Evolutionary conservation across 1,139 yeast genomes (phyloP).

Genomic region (Ogataea hybrid): DNA sequence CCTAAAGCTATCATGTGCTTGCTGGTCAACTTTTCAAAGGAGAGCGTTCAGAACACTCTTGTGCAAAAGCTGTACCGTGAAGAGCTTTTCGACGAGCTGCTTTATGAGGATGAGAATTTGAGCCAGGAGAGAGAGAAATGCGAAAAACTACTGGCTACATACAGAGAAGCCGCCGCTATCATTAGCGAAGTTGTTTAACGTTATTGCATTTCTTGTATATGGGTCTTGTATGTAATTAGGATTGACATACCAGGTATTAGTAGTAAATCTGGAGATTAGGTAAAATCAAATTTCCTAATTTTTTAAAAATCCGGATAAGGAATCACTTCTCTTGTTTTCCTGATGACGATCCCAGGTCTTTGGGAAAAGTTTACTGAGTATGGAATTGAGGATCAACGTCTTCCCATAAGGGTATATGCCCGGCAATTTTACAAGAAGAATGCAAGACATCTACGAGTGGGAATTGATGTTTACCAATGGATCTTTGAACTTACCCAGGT

Average conservation of each 20-base stretch:
- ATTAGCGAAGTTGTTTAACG: constrained; percentile 78
- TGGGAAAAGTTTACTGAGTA: constrained; percentile 49
- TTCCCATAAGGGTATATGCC: constrained; percentile 45
- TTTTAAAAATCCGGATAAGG: not conserved
- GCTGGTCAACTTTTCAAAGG: constrained; percentile 84
- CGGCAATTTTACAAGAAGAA: constrained; percentile 38
- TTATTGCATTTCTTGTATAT: constrained; percentile 9
- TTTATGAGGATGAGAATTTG: constrained; percentile 84
- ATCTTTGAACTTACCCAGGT: constrained; percentile 45
- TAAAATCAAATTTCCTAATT: not conserved
- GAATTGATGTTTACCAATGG: constrained; percentile 74
- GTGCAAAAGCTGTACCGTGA: constrained; percentile 92
- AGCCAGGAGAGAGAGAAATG: constrained; percentile 93
- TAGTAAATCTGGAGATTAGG: no score
- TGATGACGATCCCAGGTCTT: constrained; percentile 60
- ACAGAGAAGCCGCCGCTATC: constrained; percentile 84
- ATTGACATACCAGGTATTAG: not conserved
- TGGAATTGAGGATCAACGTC: constrained; percentile 38
- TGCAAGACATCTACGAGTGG: constrained; percentile 53
- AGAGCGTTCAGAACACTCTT: constrained; percentile 83
- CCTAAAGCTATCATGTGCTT: constrained; percentile 98
- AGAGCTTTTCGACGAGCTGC: constrained; percentile 73
- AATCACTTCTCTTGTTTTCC: not conserved
- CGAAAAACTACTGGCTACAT: constrained; percentile 74
- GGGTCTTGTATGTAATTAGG: not conserved